A percentile compares a stretch with the other conserved stretches of the same genome.
These are phyloP conservation scores for Casaregolazyma suthepensis DNA, from an alignment of 1,139 yeast species.

Conservation along the genomic window DNA sequence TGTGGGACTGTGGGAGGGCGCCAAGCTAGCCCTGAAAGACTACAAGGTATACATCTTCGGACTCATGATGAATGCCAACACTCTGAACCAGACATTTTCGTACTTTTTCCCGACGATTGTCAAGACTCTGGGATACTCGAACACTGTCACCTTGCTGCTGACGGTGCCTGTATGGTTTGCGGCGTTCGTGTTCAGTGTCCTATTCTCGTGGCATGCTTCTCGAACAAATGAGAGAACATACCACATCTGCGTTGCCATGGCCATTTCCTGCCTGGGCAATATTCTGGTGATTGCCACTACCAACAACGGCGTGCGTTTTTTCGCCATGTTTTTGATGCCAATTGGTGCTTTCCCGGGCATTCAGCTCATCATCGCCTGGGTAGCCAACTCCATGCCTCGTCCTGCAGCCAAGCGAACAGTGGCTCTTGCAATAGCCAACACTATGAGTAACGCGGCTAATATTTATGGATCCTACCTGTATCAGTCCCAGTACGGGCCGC, in stretches of 20 bases:
- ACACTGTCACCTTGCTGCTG: constrained; percentile 26
- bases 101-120: constrained; percentile 23
- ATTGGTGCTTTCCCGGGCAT: constrained; percentile 30
- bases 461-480: constrained; percentile 30
- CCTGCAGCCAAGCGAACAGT: constrained; percentile 28
- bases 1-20: background rate
- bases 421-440: constrained; percentile 27
- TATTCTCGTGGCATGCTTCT: constrained; percentile 18
- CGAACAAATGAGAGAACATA: constrained; percentile 24
- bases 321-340: constrained; percentile 29
- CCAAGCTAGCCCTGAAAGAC: background rate
- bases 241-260: constrained; percentile 24
- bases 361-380: constrained; percentile 28
- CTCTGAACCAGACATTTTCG: background rate
- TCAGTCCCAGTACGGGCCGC: constrained; percentile 28
- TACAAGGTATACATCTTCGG: background rate
- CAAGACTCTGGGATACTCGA: constrained; percentile 25
- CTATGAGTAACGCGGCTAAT: constrained; percentile 32
- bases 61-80: background rate
- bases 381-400: constrained; percentile 28
- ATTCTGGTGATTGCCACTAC: constrained; percentile 24
- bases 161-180: constrained; percentile 26
- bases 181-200: constrained; percentile 18
- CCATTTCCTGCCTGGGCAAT: constrained; percentile 26
- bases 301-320: constrained; percentile 25